Evolutionary conservation across 2,329 filamentous ascomycete genomes (phyloP).

Genomic region (Aureobasidium sp.): DNA sequence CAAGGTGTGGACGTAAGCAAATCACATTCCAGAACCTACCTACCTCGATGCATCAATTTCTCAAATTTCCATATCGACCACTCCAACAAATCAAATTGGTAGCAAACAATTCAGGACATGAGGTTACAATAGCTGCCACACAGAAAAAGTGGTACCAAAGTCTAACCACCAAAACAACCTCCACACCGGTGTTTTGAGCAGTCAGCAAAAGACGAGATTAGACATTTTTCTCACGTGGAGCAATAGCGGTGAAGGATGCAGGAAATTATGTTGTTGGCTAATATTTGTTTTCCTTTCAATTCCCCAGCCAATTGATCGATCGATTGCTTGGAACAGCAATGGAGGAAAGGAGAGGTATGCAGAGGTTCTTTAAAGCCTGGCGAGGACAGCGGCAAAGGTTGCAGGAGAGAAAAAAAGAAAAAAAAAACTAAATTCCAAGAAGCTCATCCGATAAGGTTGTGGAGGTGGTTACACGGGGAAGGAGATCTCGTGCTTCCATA

Average conservation of each 20-base stretch:
- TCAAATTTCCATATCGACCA: too few relatives aligned
- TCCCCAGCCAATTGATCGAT: neutral
- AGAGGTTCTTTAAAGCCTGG: neutral
- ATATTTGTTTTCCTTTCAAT: neutral
- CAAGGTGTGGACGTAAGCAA: too few relatives aligned
- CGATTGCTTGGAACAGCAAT: neutral
- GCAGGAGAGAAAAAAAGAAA: neutral
- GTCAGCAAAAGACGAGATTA: neutral
- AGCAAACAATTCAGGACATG: neutral
- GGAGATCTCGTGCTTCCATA: neutral
- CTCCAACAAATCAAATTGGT: too few relatives aligned
- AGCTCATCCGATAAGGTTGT: conserved; percentile 8
- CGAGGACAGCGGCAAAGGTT: neutral
- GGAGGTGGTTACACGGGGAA: neutral
- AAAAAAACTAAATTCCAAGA: neutral
- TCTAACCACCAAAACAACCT: neutral
- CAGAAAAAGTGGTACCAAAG: neutral
- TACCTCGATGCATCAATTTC: too few relatives aligned
- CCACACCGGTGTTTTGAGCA: neutral
- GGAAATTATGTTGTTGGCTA: neutral
- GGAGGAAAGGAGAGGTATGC: neutral
- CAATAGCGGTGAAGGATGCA: neutral
- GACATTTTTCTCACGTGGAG: neutral
- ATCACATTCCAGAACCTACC: too few relatives aligned
- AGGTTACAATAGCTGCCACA: neutral